Base-by-base conservation (phyloP, 2,329 filamentous ascomycete species). In the Corinectria fuckeliana region DNA sequence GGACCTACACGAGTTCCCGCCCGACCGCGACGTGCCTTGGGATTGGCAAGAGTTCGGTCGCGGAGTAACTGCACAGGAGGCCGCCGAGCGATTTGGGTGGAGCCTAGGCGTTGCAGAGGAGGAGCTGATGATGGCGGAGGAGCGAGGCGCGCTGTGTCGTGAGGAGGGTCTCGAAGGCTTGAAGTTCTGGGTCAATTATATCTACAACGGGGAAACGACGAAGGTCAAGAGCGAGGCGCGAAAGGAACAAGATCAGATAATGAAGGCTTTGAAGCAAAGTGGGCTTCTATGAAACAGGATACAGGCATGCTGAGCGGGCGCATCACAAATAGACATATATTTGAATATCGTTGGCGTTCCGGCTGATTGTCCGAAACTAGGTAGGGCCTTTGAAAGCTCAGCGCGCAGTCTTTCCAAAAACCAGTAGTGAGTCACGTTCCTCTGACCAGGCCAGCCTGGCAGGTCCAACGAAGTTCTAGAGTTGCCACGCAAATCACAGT, bases 101-200 rank as follows among this genome's bases (percentile, higher is more conserved):
- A 98, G 95, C 73, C 90, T 99, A 7, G 95, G 95, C 8, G 94
- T 99, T 20, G 95, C 95, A 1, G 91, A 90, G 60, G 95, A 98
- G 74, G 95, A 99, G 77, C 82, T 99, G 11, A 91, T 97, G 73
- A 97, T 99, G 94, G 93, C 93, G 0, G 95, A 99, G 75, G 94
- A 98, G 74, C 87, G 85, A 56, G 95, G 95, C 0, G 87, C 88
- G 3, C 75, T 99, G 18, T 98, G 94, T 74, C 88, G 95, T 47
- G 95, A 99, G 74, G 93, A 96, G 70, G 90, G 92, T 4, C 86
- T 98, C 13, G 93, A 97, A 74, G 95, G 95, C 0, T 81, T 96
- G 45, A 90, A 90, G 70, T 99, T 96, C 75, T 99, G 95, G 95
- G 88, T 91, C 76, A 99, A 99, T 71, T 85, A 81, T 58, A 85